A percentile compares a stretch with the other conserved stretches of the same genome.
Evolutionary conservation across 176 grass and related monocot species (phyloP).

Genomic region (Oryza meridionalis): DNA sequence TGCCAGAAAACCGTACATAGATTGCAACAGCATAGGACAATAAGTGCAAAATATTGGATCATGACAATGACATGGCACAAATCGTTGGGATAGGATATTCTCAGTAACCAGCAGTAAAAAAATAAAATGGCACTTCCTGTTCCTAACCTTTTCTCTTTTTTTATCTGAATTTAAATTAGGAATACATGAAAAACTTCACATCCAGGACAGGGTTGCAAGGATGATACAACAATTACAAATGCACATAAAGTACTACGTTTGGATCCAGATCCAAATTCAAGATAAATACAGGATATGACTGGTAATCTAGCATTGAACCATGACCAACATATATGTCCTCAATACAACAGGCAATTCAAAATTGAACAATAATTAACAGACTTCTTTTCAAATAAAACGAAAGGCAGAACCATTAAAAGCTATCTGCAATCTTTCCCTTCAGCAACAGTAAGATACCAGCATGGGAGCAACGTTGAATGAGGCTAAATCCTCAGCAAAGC

Average conservation of each 20-base stretch:
- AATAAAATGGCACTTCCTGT: not conserved
- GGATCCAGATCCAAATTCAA: conserved; percentile 19
- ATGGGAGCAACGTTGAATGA: not conserved
- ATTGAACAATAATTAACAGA: conserved; percentile 33
- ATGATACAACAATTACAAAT: conserved; percentile 10
- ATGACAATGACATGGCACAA: not conserved
- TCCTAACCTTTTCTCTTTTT: not conserved
- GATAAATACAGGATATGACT: conserved; percentile 33
- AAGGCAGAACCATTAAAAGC: conserved; percentile 29
- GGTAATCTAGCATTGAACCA: conserved; percentile 25
- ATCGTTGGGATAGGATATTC: not conserved
- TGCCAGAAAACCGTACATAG: not conserved
- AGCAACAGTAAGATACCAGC: not conserved
- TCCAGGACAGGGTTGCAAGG: not conserved
- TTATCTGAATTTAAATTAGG: not conserved
- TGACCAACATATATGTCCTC: conserved; percentile 6
- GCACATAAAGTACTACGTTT: not conserved
- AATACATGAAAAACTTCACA: not conserved
- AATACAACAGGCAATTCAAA: conserved; percentile 23
- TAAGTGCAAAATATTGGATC: not conserved
- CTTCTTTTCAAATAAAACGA: conserved; percentile 37
- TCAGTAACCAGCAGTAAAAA: not conserved
- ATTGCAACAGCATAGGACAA: not conserved
- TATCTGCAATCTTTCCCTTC: conserved; percentile 24
- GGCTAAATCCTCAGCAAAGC: conserved; percentile 81